phyloP scores from a whole-genome alignment of 1,284 basidiomycete species.

The Cryptococcus sp. region DNA sequence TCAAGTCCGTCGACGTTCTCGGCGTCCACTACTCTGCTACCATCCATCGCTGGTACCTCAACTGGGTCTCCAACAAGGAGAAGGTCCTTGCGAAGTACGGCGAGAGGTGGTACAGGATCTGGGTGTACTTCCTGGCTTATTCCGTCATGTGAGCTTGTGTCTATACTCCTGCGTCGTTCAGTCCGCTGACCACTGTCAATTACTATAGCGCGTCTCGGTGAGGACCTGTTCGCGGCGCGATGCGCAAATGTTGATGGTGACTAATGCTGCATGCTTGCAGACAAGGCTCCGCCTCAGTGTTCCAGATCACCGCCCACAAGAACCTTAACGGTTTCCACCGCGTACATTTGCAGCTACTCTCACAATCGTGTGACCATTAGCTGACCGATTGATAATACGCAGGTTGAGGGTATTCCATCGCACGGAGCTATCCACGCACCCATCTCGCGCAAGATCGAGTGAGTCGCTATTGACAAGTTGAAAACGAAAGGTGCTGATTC shows the following conservation, averaged over 20 bases:
- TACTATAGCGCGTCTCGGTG: slow-evolving; percentile 11
- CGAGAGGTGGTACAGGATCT: slow-evolving; percentile 83
- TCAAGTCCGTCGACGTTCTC: slow-evolving; percentile 93
- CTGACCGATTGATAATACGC: background rate
- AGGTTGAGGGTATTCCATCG: slow-evolving; percentile 69
- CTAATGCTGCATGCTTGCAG: slow-evolving; percentile 49
- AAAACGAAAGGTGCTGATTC: background rate
- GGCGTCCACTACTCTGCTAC: slow-evolving; percentile 98
- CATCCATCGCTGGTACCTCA: slow-evolving; percentile 90
- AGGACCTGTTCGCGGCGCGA: background rate
- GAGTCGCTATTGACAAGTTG: slow-evolving; percentile 12
- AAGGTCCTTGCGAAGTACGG: slow-evolving; percentile 88
- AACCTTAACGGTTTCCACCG: slow-evolving; percentile 94
- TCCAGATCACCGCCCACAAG: slow-evolving; percentile 96
- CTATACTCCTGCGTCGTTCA: slow-evolving; percentile 4
- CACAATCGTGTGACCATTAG: background rate
- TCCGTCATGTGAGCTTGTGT: slow-evolving; percentile 59
- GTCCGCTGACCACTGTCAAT: background rate
- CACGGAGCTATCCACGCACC: slow-evolving; percentile 57
- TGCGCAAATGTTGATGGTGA: background rate
- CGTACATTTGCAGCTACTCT: slow-evolving; percentile 37
- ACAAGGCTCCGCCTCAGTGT: slow-evolving; percentile 83
- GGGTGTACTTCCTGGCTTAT: slow-evolving; percentile 88
- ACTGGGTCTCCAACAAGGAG: slow-evolving; percentile 89
- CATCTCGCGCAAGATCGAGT: slow-evolving; percentile 38